phyloP scores from a whole-genome alignment of 2,329 filamentous ascomycete species.

The Ophiostoma piceae region DNA sequence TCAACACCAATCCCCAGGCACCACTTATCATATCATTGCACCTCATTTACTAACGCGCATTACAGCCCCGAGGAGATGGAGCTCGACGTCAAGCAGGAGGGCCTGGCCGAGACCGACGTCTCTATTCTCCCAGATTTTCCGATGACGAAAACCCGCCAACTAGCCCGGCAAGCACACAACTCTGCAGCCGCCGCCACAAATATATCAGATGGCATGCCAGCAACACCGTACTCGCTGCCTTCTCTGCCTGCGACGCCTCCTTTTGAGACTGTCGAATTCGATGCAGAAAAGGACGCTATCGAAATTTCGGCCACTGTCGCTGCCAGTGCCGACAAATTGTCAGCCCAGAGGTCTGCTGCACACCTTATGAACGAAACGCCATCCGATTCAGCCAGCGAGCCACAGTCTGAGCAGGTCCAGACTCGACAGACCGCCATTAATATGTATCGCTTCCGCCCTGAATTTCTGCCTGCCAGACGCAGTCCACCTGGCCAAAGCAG shows the following conservation, averaged over 20 bases:
- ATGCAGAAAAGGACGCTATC: constrained; percentile 13
- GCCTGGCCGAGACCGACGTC: constrained; percentile 23
- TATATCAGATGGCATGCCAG: constrained; percentile 20
- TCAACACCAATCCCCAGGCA: not conserved
- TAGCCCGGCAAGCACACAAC: constrained; percentile 22
- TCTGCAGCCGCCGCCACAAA: constrained; percentile 16
- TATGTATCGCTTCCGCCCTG: constrained; percentile 16
- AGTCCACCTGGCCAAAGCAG: constrained; percentile 8
- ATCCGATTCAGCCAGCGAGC: constrained; percentile 18
- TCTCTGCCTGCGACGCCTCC: constrained; percentile 11
- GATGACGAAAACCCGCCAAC: constrained; percentile 16
- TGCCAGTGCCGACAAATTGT: not conserved
- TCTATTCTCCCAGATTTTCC: constrained; percentile 24
- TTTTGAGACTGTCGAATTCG: constrained; percentile 3
- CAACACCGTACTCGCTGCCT: constrained; percentile 18
- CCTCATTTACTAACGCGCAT: constrained; percentile 23
- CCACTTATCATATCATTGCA: not conserved
- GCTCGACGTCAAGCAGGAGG: constrained; percentile 26
- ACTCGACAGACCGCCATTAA: constrained; percentile 3
- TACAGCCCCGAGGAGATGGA: constrained; percentile 20
- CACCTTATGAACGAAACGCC: constrained; percentile 17
- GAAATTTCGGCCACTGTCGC: not conserved
- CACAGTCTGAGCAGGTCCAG: constrained; percentile 9
- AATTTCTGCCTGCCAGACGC: constrained; percentile 6
- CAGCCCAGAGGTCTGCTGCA: not conserved